Base-by-base conservation (phyloP, 768 basidiomycete species). In the Mycena amicta region DNA sequence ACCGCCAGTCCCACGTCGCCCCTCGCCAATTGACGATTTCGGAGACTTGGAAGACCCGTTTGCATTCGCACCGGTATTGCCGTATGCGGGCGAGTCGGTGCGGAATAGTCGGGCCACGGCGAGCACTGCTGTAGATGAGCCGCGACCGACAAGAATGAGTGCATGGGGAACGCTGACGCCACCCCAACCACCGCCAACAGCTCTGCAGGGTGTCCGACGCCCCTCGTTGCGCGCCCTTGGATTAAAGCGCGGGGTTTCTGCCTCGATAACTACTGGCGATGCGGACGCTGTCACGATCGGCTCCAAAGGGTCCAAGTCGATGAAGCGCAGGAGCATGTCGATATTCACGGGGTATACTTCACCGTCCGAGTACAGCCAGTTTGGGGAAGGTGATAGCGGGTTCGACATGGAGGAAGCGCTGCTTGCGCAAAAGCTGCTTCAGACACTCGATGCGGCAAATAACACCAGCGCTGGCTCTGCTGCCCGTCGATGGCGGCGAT, bases 11-110 rank as follows among this genome's bases (percentile, higher is more conserved):
- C 52, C 43, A 31, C 61, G 25, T 41, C 61, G 43, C 43, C 55
- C 45, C 49, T 45, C 41, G 37, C 66, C 40, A 23, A 53, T 26
- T n/a, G 62, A 63, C 43, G 67, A 68, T 57, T 68, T 61, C 52
- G 56, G 49, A 26, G 58, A 61, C 55, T 62, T 68, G 27, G 53
- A 60, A 52, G 67, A 68, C 56, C 67, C 67, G 5, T 68, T 68
- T 49, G 67, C 67, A 6, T 59, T 6, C 18, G 41, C 23, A 22
- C 54, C 29, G 22, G 55, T 33, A 52, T 15, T 45, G 13, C n/a
- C n/a, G n/a, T n/a, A n/a, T n/a, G n/a, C n/a, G n/a, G n/a, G n/a
- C n/a, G 53, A 49, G 20, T 49, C 57, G 18, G 18, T 52, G 50
- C 40, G 37, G 47, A 18, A 41, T 29, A 27, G 52, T n/a, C 27